Base-by-base conservation (phyloP, 2,329 filamentous ascomycete species). In the Scolecobasidium constrictum region DNA sequence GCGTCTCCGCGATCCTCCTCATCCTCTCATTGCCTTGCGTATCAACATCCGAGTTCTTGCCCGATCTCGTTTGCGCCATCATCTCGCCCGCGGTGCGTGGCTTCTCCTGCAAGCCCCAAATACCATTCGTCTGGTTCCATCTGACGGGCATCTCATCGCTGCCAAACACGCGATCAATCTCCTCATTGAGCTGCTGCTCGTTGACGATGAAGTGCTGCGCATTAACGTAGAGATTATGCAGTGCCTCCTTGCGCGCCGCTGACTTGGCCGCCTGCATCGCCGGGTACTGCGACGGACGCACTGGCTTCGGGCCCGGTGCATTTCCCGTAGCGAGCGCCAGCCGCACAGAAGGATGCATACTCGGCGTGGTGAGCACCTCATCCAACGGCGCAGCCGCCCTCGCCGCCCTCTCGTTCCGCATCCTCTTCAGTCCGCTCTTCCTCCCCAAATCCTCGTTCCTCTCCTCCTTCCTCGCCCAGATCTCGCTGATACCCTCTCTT, bases 171-270 rank as follows among this genome's bases (percentile, higher is more conserved):
- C 71, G 65, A 17, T 93, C 82, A 44, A 95, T 80, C 50, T 78
- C 74, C 13, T 69, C 68, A 52, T 83, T 74, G 23, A 98, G 73
- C 59, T 94, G 81, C 40, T 72, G 66, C 59, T 94, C 87, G 18
- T 74, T 80, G 15, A 86, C 80, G 57, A 98, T 95, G 65, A 96
- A 98, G 31, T 77, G 69, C 19, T 83, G 76, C 4, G 92, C 87
- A 52, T 87, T 83, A 66, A 92, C 83, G 65, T 98, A 98, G 11
- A 98, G 73, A 46, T 85, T 79, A 63, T 94, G 86, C 21, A 98
- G 65, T 13, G 81, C 74, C 50, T 90, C 77, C 47, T 75, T 71
- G 40, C 83, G 75, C 42, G 72, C 69, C 45, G 78, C 71, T 35
- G 70, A 67, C 56, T 78, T 78, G 56, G 47, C 58, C 53, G 46